phyloP scores from a whole-genome alignment of 2,329 filamentous ascomycete genomes.

The Botrytis medusae region DNA sequence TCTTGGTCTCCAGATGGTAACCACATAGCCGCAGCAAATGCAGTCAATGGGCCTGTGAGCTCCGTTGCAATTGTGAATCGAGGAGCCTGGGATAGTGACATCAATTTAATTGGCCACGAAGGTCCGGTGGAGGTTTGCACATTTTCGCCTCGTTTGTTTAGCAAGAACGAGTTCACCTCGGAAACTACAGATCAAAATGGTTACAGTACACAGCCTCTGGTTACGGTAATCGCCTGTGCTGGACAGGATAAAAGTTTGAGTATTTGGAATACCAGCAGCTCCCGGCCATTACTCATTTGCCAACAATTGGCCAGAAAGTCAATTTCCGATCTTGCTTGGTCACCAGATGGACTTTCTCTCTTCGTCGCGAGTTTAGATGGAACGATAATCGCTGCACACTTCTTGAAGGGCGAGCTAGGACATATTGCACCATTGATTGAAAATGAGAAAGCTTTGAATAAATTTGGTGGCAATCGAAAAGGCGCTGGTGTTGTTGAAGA shows the following conservation, averaged over 20 bases:
- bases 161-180: conserved; percentile 59
- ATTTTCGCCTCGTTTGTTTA: conserved; percentile 90
- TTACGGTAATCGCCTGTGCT: conserved; percentile 94
- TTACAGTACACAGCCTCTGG: conserved; percentile 52
- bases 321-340: conserved; percentile 92
- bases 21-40: conserved; percentile 95
- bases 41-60: conserved; percentile 94
- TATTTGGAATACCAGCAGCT: conserved; percentile 96
- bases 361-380: conserved; percentile 89
- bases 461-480: conserved; percentile 85
- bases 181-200: conserved; percentile 53
- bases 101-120: conserved; percentile 96
- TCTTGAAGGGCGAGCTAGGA: conserved; percentile 84
- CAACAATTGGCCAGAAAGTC: conserved; percentile 89
- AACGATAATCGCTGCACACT: conserved; percentile 77
- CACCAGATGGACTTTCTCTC: conserved; percentile 82
- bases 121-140: conserved; percentile 96
- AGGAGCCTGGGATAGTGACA: conserved; percentile 90
- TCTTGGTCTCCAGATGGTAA: conserved; percentile 98
- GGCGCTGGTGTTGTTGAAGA: conserved; percentile 91
- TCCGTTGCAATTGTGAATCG: conserved; percentile 95
- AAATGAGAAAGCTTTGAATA: conserved; percentile 89
- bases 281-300: conserved; percentile 83
- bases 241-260: conserved; percentile 96
- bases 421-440: conserved; percentile 84